Evolutionary conservation across 139 green algal species (phyloP).

Genomic region (Closterium sp.): DNA sequence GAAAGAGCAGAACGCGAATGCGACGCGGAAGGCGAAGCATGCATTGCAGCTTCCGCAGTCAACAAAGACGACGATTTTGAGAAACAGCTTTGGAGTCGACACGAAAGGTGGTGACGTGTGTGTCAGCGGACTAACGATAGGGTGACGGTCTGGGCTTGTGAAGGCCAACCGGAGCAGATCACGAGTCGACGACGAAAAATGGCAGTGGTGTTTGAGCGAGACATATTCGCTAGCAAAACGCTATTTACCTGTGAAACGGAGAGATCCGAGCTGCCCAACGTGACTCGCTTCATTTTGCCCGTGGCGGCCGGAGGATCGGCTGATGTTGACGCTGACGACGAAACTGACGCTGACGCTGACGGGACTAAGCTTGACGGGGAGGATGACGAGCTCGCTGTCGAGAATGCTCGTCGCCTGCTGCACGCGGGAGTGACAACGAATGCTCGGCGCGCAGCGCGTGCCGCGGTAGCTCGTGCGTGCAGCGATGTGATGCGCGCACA

Average conservation of each 20-base stretch:
- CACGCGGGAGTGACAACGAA: neutral
- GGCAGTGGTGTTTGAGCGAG: neutral
- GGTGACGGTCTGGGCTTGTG: too few relatives aligned
- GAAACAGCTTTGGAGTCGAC: neutral
- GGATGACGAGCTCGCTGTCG: neutral
- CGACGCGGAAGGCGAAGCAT: neutral
- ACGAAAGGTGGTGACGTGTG: neutral
- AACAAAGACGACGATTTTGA: neutral
- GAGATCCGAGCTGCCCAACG: neutral
- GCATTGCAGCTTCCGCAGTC: neutral
- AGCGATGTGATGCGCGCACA: neutral
- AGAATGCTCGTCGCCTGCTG: neutral
- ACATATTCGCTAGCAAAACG: neutral
- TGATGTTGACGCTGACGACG: neutral
- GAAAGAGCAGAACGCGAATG: neutral
- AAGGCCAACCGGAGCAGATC: neutral
- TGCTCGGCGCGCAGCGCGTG: neutral
- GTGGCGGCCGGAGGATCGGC: neutral
- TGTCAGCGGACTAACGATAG: too few relatives aligned
- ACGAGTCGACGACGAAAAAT: neutral
- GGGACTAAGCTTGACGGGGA: neutral
- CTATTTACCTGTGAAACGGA: neutral
- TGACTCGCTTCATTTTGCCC: neutral
- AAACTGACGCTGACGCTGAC: neutral
- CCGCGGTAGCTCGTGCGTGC: neutral